Percentiles rank a stretch among this genome's conserved stretches.
Evolutionary conservation across 2,329 filamentous ascomycete genomes (phyloP).

Genomic region (Eutypella sp.): DNA sequence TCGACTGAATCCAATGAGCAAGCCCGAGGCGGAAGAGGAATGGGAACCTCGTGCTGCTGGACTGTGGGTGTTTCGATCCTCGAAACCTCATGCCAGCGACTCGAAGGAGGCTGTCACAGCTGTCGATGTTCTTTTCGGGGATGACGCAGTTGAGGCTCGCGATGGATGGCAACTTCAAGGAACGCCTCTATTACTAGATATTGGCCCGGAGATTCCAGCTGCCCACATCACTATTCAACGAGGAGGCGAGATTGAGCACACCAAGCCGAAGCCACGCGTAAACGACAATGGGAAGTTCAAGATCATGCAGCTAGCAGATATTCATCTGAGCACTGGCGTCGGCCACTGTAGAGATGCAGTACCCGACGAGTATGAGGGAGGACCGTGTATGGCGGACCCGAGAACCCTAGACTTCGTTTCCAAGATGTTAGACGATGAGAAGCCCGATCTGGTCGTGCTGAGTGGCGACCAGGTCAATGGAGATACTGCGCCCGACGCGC

Average conservation of each 20-base stretch:
- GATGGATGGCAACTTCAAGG: conserved; percentile 78
- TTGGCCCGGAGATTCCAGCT: conserved; percentile 55
- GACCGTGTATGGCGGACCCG: conserved; percentile 84
- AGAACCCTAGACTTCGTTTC: conserved; percentile 86
- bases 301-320: conserved; percentile 92
- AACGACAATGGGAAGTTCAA: conserved; percentile 91
- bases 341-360: conserved; percentile 83
- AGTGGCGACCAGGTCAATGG: conserved; percentile 96
- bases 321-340: conserved; percentile 87
- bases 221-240: conserved; percentile 74
- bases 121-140: conserved; percentile 81
- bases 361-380: conserved; percentile 65
- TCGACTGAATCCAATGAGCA: conserved; percentile 61
- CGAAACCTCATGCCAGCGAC: conserved; percentile 69
- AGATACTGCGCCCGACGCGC: conserved; percentile 83
- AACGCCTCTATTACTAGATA: conserved; percentile 66
- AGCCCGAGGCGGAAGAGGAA: conserved; percentile 50
- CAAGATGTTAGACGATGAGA: conserved; percentile 82
- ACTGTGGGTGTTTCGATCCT: conserved; percentile 75
- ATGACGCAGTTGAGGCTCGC: conserved; percentile 86
- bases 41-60: conserved; percentile 78
- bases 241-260: conserved; percentile 58
- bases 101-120: conserved; percentile 70
- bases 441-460: conserved; percentile 85
- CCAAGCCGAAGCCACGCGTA: conserved; percentile 71